Evolutionary conservation across 306 rosid species (phyloP), one percentile per base, ranked within the genome.

Genomic region (Hippophae gyantsensis): DNA sequence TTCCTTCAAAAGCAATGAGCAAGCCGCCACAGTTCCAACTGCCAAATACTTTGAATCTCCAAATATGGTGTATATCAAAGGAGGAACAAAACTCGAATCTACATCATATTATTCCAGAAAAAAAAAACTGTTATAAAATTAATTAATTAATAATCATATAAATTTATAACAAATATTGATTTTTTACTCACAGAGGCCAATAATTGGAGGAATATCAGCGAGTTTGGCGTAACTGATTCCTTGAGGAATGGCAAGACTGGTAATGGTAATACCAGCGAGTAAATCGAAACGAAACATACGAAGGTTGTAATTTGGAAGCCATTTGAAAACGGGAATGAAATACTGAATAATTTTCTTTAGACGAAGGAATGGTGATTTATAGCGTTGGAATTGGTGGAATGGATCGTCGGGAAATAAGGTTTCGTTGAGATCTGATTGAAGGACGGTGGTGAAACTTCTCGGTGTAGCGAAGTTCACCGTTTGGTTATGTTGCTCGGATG

Each of bases 241-340:
- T 62, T 90, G 97, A 38, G 97, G 97, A 61, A 90, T 90, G 59
- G 97, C 95, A n/a, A 90, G 90, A 45, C 95, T 86, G 10, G 90
- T 63, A 42, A 87, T 75, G 78, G 97, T 90, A 63, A 90, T 52
- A 25, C 95, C 97, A 6, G 97, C 85, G 7, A 90, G 81, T 4
- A 90, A 7, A 60, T 90, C 97, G 13, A 76, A 75, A 43, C 50
- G 26, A 10, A 90, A 64, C 3, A 67, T 56, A 0, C 61, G 57
- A 6, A 67, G 23, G 13, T 6, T 75, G 63, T 90, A 90, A 3
- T 32, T 70, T 1, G 97, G 89, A 1, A 87, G 73, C 97, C 97
- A 90, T 42, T 69, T 80, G 13, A 74, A 79, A 6, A 84, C 78
- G 3, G 97, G 97, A 4, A 90, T 3, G 57, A 84, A 81, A 71